A percentile compares a stretch with the other conserved stretches of the same genome.
Evolutionary conservation across 2,329 filamentous ascomycete species (phyloP).

Genomic region (Cordyceps cicadae): DNA sequence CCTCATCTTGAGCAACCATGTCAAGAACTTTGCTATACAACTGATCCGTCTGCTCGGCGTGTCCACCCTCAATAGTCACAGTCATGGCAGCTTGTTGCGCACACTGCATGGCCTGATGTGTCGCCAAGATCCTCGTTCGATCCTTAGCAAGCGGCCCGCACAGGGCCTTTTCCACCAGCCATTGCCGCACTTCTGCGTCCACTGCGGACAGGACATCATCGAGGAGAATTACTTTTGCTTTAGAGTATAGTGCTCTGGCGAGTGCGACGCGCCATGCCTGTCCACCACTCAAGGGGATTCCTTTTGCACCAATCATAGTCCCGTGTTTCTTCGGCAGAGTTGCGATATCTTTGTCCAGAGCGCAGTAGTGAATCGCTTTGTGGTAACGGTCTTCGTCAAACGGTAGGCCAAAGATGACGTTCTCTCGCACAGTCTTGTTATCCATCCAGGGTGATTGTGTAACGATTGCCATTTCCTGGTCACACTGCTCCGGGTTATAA

Average conservation of each 20-base stretch:
- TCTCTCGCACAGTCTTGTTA: conserved; percentile 63
- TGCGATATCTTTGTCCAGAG: conserved; percentile 60
- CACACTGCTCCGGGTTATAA: neutral
- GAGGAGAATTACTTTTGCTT: conserved; percentile 34
- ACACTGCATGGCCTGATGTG: no score
- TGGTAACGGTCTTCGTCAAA: conserved; percentile 20
- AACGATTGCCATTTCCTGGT: neutral
- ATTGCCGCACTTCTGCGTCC: no score
- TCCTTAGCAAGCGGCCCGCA: no score
- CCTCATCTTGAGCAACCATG: no score
- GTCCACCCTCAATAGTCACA: no score
- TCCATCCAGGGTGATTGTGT: conserved; percentile 72
- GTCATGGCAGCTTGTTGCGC: no score
- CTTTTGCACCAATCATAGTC: conserved; percentile 44
- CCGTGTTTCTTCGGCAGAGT: conserved; percentile 61
- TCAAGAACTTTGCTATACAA: no score
- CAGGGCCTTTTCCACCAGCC: no score
- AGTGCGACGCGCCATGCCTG: conserved; percentile 16
- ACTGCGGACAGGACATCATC: conserved; percentile 57
- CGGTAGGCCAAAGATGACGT: conserved; percentile 63
- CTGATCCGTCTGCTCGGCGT: no score
- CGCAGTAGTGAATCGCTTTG: conserved; percentile 40
- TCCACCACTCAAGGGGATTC: conserved; percentile 12
- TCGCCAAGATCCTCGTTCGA: no score
- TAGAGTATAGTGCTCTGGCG: conserved; percentile 18